Evolutionary conservation across 345 rosid species (phyloP), one percentile per base, ranked within the genome.

Genomic region (Melaleuca alternifolia): DNA sequence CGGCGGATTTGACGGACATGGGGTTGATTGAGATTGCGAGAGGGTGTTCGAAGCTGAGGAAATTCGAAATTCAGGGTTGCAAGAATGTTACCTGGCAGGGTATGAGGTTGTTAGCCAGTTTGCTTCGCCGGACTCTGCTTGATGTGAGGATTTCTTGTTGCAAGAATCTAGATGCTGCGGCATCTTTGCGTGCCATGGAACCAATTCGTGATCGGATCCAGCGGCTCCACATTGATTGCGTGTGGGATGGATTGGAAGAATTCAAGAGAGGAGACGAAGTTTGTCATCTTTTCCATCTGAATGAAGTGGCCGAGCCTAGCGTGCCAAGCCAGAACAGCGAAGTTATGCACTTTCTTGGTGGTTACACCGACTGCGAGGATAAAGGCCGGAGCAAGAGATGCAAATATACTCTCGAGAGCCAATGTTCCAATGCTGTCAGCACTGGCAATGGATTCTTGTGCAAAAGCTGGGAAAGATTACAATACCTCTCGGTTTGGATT

Each of bases 51-150:
- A 91, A 54, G 84, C 85, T 96, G 82, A 87, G 87, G 11, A 95
- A 89, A 89, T 95, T 98, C 87, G 98, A 98, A 88, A 89, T 96
- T 85, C 92, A 93, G 85, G 99, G 99, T 16, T 98, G 99, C 87
- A 93, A 93, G 90, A 92, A 90, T 85, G 93, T 96, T 30, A 95
- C 98, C 2, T 90, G 92, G 62, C 86, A 87, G 86, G 99, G 98
- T 20, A 83, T 96, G 88, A 92, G 96, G 85, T 93, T 95, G 0
- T 83, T 98, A 91, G 94, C 92, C 65, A 88, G 88, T 84, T 91
- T 96, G 82, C 92, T 91, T 30, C 79, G 82, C 1, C 88, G 87
- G 87, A 95, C 94, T 41, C 86, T 95, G 85, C 90, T 92, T 13
- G 94, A 96, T 81, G 96, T 97, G 51, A 92, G 92, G 88, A 93